phyloP scores from a whole-genome alignment of 140 eudicot species.

The Stevia rebaudiana region DNA sequence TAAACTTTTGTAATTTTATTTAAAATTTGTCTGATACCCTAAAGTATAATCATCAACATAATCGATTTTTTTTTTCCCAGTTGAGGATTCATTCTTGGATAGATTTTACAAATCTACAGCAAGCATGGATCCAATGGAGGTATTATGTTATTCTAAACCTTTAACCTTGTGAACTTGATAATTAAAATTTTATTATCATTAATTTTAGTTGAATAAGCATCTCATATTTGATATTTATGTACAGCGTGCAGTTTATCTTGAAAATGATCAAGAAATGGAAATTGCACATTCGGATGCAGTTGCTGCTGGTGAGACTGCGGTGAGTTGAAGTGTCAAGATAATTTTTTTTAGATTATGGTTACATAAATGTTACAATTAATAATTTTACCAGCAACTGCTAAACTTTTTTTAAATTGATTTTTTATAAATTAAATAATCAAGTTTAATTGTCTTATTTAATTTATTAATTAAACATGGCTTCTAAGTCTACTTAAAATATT shows the following conservation, averaged over 20 bases:
- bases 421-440: background rate
- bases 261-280: slow-evolving; percentile 93
- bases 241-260: slow-evolving; percentile 93
- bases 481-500: background rate
- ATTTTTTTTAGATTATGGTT: background rate
- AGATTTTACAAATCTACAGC: slow-evolving; percentile 78
- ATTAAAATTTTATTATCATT: background rate
- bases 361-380: no score
- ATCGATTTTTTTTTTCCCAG: slow-evolving; percentile 33
- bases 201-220: background rate
- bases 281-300: slow-evolving; percentile 95
- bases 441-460: background rate
- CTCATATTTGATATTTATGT: slow-evolving; percentile 4
- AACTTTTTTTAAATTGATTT: background rate
- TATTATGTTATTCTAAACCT: slow-evolving; percentile 11
- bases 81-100: slow-evolving; percentile 74
- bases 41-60: background rate
- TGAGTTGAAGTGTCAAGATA: slow-evolving; percentile 24
- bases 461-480: no score
- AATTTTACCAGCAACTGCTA: background rate
- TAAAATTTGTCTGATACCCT: background rate
- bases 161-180: background rate
- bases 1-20: slow-evolving; percentile 22
- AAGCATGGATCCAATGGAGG: slow-evolving; percentile 81
- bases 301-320: slow-evolving; percentile 97